Evolutionary conservation across 2,329 filamentous ascomycete species (phyloP).

Genomic region (Zelopaecilomyces penicillatus): DNA sequence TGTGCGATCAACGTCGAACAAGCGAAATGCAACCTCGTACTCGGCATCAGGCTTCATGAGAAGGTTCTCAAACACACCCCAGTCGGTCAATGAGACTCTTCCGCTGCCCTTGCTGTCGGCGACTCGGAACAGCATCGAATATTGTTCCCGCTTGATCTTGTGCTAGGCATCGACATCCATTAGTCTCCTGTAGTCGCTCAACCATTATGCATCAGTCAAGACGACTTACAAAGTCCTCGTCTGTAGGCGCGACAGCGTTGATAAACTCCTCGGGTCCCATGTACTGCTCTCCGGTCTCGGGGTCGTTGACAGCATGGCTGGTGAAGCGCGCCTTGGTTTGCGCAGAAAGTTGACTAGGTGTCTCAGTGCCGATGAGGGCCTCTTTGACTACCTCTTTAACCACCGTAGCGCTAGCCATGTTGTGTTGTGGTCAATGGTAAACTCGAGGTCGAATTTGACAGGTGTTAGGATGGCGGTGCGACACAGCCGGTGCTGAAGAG

Average conservation of each 20-base stretch:
- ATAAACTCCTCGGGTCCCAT: slow-evolving; percentile 86
- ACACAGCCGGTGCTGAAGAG: too few relatives aligned
- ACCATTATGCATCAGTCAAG: neutral
- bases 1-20: slow-evolving; percentile 81
- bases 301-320: slow-evolving; percentile 66
- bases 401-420: slow-evolving; percentile 33
- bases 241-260: slow-evolving; percentile 74
- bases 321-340: slow-evolving; percentile 71
- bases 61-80: slow-evolving; percentile 89
- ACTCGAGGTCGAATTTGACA: too few relatives aligned
- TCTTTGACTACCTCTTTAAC: slow-evolving; percentile 72
- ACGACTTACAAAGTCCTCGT: slow-evolving; percentile 80
- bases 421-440: neutral
- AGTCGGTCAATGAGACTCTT: slow-evolving; percentile 72
- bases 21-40: slow-evolving; percentile 95
- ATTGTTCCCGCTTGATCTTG: slow-evolving; percentile 96
- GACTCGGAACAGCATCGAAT: slow-evolving; percentile 84
- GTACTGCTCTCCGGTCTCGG: slow-evolving; percentile 65
- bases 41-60: slow-evolving; percentile 91
- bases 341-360: slow-evolving; percentile 56
- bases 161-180: slow-evolving; percentile 48
- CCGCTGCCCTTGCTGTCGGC: slow-evolving; percentile 73
- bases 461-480: too few relatives aligned
- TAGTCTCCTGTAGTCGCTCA: neutral
- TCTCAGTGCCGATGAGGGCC: slow-evolving; percentile 58